phyloP scores from a whole-genome alignment of 2,329 filamentous ascomycete genomes.

The Phyllosticta ampelicida region DNA sequence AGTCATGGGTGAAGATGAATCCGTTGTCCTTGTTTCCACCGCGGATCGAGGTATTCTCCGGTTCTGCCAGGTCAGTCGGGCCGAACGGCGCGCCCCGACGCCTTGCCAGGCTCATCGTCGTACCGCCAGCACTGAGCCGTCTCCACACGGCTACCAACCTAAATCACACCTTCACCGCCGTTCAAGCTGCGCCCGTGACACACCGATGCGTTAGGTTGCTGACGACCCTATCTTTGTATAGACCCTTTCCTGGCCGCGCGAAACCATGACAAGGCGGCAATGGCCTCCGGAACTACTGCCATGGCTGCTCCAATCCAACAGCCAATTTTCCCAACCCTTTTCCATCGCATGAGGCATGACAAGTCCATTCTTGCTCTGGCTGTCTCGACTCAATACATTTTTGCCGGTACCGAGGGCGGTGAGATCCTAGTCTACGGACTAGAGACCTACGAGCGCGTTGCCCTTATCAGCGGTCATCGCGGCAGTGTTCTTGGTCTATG shows the following conservation, averaged over 20 bases:
- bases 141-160: conserved; percentile 12
- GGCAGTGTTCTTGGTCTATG: conserved; percentile 81
- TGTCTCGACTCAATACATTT: conserved; percentile 71
- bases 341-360: conserved; percentile 65
- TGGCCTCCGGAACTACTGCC: conserved; percentile 13
- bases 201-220: too few species aligned
- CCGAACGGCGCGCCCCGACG: not conserved
- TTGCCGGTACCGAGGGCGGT: conserved; percentile 84
- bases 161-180: not conserved
- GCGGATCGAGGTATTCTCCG: not conserved
- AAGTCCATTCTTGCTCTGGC: conserved; percentile 75
- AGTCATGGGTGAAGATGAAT: not conserved
- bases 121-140: conserved; percentile 3
- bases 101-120: not conserved
- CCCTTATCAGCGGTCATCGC: conserved; percentile 76
- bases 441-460: conserved; percentile 70
- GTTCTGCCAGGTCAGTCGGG: not conserved
- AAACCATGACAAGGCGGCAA: conserved; percentile 16
- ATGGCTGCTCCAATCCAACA: conserved; percentile 6
- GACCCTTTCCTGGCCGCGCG: not conserved
- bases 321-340: conserved; percentile 44
- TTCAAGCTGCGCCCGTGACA: not conserved
- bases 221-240: not conserved
- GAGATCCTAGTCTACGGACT: conserved; percentile 89
- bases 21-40: not conserved